Evolutionary conservation across 2,329 filamentous ascomycete species (phyloP).

Genomic region (Hymenoscyphus infarciens): DNA sequence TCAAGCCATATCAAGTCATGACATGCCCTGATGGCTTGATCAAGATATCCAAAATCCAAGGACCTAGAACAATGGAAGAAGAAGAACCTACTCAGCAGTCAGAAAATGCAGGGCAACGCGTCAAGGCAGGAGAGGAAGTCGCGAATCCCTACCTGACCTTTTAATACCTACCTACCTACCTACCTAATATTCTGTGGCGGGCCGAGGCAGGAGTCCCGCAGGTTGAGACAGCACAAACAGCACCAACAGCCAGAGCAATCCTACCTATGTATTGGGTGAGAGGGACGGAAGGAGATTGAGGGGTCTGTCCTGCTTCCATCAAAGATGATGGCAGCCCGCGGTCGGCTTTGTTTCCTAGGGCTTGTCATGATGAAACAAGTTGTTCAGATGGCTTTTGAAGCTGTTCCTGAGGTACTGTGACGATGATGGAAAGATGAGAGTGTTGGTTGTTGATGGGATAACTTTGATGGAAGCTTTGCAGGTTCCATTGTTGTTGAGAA

Average conservation of each 20-base stretch:
- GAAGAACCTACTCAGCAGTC: neutral
- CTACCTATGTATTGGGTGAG: neutral
- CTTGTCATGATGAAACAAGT: neutral
- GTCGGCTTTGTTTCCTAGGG: neutral
- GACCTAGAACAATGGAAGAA: neutral
- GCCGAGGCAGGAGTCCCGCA: neutral
- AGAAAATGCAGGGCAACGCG: slow-evolving; percentile 1
- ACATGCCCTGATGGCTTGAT: neutral
- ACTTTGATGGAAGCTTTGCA: neutral
- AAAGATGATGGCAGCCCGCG: neutral
- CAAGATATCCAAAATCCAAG: neutral
- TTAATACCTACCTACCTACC: too few species aligned
- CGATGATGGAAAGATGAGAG: neutral
- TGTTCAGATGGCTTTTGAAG: neutral
- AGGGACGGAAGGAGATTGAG: neutral
- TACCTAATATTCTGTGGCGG: neutral
- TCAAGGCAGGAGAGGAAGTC: neutral
- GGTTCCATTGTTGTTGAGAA: too few species aligned
- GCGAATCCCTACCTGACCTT: neutral
- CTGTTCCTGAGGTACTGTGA: neutral
- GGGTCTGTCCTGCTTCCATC: neutral
- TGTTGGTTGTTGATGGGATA: neutral
- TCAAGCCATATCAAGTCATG: neutral
- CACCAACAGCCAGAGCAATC: neutral
- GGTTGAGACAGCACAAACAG: neutral